phyloP scores from a whole-genome alignment of 345 rosid species.

The Litchi chinensis region DNA sequence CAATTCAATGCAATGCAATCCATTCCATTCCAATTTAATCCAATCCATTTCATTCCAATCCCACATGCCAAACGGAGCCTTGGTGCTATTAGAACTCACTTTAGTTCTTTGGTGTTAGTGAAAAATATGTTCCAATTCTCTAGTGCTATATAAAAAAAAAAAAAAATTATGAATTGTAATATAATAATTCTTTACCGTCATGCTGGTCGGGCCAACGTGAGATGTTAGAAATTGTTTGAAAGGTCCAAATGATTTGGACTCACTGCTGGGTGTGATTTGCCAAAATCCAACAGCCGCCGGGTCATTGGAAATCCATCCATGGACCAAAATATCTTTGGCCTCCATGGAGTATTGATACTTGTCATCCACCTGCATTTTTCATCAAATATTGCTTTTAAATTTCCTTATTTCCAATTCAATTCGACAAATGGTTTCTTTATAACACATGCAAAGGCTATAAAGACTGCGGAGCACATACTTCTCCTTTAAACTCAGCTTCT shows the following conservation, averaged over 20 bases:
- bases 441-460: background rate
- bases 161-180: background rate
- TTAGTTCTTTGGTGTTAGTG: no score
- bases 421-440: background rate
- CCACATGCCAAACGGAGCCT: no score
- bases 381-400: background rate
- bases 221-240: slow-evolving; percentile 79
- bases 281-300: slow-evolving; percentile 73
- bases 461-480: slow-evolving; percentile 39
- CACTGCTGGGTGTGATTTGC: slow-evolving; percentile 91
- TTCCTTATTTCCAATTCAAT: background rate
- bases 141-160: background rate
- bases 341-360: slow-evolving; percentile 80
- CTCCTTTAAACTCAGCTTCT: slow-evolving; percentile 69
- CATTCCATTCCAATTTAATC: no score
- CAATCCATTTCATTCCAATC: no score
- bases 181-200: slow-evolving; percentile 46
- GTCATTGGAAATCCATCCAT: slow-evolving; percentile 80
- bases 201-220: slow-evolving; percentile 82
- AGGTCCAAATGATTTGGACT: slow-evolving; percentile 85
- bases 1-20: no score
- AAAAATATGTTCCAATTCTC: no score
- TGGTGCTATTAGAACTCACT: no score
- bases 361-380: slow-evolving; percentile 72
- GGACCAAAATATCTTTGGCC: slow-evolving; percentile 60